phyloP scores from a whole-genome alignment of 2,329 filamentous ascomycete genomes.

The Plenodomus lindquistii region DNA sequence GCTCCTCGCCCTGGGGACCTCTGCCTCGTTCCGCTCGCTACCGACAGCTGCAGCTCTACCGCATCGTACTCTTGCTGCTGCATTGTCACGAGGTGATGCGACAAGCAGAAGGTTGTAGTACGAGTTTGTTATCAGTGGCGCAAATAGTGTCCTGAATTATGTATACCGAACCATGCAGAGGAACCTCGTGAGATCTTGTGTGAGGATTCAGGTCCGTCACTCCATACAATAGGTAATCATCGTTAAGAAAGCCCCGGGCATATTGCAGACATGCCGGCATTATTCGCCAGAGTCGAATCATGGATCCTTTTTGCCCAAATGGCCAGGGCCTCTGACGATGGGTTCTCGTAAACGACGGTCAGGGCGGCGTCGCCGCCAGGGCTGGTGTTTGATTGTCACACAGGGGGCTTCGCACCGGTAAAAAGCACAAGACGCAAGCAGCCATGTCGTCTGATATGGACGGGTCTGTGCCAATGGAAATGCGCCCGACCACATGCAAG shows the following conservation, averaged over 20 bases:
- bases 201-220: too few relatives aligned
- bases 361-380: conserved; percentile 20
- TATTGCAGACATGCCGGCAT: conserved; percentile 12
- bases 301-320: conserved; percentile 17
- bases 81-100: too few relatives aligned
- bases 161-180: too few relatives aligned
- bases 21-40: conserved; percentile 30
- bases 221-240: too few relatives aligned
- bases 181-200: too few relatives aligned
- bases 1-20: conserved; percentile 13
- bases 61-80: too few relatives aligned
- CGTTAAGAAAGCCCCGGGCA: conserved; percentile 7
- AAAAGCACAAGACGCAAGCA: conserved; percentile 17
- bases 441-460: conserved; percentile 17
- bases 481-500: conserved; percentile 10
- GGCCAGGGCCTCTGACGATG: conserved; percentile 12
- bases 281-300: conserved; percentile 5
- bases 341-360: conserved; percentile 11
- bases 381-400: conserved; percentile 21
- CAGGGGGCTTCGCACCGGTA: conserved; percentile 19
- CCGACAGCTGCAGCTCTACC: conserved; percentile 11
- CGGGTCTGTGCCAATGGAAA: conserved; percentile 22
- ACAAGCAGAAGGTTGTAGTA: too few relatives aligned
- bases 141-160: too few relatives aligned
- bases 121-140: too few relatives aligned